Conservation (phyloP, 1,284 basidiomycete species). For the Tilletia walkeri region DNA sequence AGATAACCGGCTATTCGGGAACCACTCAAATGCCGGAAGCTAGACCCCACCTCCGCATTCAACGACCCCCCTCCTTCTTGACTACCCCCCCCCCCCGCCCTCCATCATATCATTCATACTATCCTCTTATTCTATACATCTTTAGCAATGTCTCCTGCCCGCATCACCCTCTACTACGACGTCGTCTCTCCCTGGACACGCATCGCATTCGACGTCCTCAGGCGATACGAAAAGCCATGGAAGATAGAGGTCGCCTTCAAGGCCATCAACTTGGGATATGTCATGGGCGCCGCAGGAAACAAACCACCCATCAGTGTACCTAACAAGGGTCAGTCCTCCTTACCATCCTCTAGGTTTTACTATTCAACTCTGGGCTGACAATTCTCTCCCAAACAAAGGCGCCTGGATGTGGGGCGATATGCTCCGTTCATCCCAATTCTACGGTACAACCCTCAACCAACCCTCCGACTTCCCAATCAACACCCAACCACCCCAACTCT, state of each 20-base stretch:
- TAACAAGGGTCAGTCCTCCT: constrained; percentile 41
- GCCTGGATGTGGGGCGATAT: constrained; percentile 13
- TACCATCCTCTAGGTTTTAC: neutral
- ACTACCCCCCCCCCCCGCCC: neutral
- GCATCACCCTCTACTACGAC: constrained; percentile 45
- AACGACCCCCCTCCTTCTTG: too few species aligned
- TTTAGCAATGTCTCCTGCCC: neutral
- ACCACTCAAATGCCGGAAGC: too few species aligned
- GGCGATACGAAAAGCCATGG: constrained; percentile 43
- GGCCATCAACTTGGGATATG: constrained; percentile 45
- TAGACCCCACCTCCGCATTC: too few species aligned
- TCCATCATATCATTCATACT: neutral
- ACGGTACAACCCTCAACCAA: constrained; percentile 27
- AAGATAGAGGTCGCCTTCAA: constrained; percentile 38
- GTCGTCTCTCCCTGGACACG: constrained; percentile 51
- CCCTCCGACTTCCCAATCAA: constrained; percentile 45
- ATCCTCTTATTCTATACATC: neutral
- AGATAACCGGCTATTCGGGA: too few species aligned
- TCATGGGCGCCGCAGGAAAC: constrained; percentile 51
- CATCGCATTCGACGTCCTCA: constrained; percentile 40
- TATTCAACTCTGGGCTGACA: neutral
- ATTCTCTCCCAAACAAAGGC: neutral
- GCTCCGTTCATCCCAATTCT: neutral
- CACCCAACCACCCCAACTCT: constrained; percentile 36
- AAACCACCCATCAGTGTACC: constrained; percentile 45